Evolutionary conservation across 129 eudicot species (phyloP).

Genomic region (Centella asiatica): DNA sequence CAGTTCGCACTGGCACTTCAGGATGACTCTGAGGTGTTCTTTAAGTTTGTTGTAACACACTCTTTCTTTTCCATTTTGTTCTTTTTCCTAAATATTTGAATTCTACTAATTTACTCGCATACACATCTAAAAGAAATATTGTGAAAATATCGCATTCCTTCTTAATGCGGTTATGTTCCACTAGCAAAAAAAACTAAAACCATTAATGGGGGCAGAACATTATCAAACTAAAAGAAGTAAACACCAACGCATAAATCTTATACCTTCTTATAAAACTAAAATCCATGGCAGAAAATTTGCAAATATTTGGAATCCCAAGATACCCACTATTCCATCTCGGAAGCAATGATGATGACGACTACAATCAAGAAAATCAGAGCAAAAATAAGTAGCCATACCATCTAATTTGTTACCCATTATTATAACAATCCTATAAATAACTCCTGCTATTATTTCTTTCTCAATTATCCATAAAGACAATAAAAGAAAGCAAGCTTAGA

Average conservation of each 20-base stretch:
- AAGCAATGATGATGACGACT: slow-evolving; percentile 17
- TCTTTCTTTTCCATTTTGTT: no score
- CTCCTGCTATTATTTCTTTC: background rate
- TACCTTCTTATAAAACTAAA: slow-evolving; percentile 33
- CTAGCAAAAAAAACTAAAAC: background rate
- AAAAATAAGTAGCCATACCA: background rate
- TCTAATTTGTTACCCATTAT: background rate
- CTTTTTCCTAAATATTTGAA: no score
- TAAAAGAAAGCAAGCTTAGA: background rate
- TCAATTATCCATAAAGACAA: background rate
- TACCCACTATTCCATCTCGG: slow-evolving; percentile 14
- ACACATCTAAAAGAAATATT: no score
- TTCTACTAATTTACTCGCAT: no score
- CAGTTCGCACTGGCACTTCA: no score
- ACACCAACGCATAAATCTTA: background rate
- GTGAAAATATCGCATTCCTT: no score
- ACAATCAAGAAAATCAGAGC: slow-evolving; percentile 4
- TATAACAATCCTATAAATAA: background rate
- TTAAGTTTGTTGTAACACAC: no score
- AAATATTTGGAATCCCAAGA: slow-evolving; percentile 7
- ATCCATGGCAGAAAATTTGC: slow-evolving; percentile 20
- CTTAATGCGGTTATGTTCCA: background rate
- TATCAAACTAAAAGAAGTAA: background rate
- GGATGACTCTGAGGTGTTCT: no score
- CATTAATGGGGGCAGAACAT: background rate